Evolutionary conservation across 768 basidiomycete species (phyloP), one percentile per base, ranked within the genome.

Genomic region (Leccinum subgranulosum): DNA sequence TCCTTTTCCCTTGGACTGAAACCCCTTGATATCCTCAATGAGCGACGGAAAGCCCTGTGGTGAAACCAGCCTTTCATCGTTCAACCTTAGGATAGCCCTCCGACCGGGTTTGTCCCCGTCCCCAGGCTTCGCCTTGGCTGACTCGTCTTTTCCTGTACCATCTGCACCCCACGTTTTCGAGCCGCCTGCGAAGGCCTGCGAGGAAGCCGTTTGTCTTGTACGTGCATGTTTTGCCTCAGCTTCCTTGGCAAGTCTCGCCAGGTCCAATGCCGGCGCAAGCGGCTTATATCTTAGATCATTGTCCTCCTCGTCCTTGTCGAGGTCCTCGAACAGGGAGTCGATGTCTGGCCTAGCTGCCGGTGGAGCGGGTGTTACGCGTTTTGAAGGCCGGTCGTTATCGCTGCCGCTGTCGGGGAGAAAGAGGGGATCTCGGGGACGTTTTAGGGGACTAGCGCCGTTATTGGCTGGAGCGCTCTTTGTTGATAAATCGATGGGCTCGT

Each of bases 1-100:
- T 0, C 95, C 95, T 70, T 97, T 98, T 7, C 94, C 95, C 64
- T 85, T 88, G 17, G 85, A 79, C 62, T 82, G 87, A 74, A 96
- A 91, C 56, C 82, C 75, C 74, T 92, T 92, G 27, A 87, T 81
- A 53, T 87, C 83, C 56, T 87, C 80, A 51, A 93, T 81, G 46
- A 99, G 79, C 49, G 82, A 79, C 2, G 91, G 92, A 64, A 99
- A 88, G 1, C 97, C 95, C 29, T 80, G 77, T 4, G 82, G 74
- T 6, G 87, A 85, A 14, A 94, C 74, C 57, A 99, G 70, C 56
- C 89, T 79, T 43, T 76, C 82, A 68, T 92, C 91, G 69, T 95
- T 90, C 58, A 97, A 71, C 69, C 82, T 85, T 23, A 81, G 72
- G 3, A 82, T 69, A 41, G 55, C 71, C 65, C 53, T 74, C 55